Evolutionary conservation across 2,329 filamentous ascomycete species (phyloP), one percentile per base, ranked within the genome.

Genomic region (Lasiodiplodia hormozganensis): DNA sequence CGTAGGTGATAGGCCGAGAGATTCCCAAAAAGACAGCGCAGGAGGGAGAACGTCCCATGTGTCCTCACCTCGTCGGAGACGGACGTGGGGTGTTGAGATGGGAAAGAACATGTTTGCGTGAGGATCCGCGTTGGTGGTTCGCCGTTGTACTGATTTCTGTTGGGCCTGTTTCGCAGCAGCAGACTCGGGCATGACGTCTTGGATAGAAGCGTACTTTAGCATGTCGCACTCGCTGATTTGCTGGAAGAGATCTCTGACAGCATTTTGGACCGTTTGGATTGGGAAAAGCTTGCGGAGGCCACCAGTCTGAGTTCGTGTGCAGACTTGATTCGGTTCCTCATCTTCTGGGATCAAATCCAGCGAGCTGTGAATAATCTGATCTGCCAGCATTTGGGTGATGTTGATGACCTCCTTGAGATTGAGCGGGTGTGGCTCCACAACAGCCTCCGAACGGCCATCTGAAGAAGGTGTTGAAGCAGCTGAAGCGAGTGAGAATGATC

Each of bases 1-100:
- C 10, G 88, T 87, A 3, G 93, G 93, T 1, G 88, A 88, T 1
- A 97, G 84, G 0, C 92, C 91, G 21, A 96, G 82, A 57, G 90
- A 89, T 75, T 96, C 92, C 93, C 93, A 96, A 74, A 96, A 97
- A 0, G 86, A 82, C 23, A 95, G 82, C 0, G 92, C 90, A 0
- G 92, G 87, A 2, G 93, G 91, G 25, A 95, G 82, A 49, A 96
- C 83, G 12, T 93, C 92, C 68, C 94, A 86, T 58, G 86, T 87
- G 1, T 85, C 85, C 49, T 93, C 90, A 23, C 89, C 87, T 65
- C 92, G 86, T 60, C 90, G 89, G 12, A 96, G 83, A 71, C 92
- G 89, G 47, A 96, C 82, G 73, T 92, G 90, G 1, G 92, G 92
- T 0, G 89, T 83, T 1, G 87, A 86, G 2, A 67, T 68, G 23